phyloP scores from a whole-genome alignment of 164 flowering plant genomes.

The Dillenia suffruticosa region DNA sequence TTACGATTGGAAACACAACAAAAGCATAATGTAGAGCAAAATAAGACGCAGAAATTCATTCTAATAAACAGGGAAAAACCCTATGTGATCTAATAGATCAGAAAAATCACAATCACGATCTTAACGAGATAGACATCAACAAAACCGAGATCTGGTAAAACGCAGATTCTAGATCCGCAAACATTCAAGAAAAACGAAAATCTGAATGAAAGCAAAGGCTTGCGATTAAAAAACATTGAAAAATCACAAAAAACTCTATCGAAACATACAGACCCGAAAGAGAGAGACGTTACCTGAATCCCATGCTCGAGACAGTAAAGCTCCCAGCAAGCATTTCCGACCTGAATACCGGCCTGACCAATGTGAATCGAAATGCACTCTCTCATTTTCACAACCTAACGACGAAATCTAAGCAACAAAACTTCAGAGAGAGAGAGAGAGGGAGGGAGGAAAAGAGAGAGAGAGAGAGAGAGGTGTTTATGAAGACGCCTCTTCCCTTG shows the following conservation, averaged over 20 bases:
- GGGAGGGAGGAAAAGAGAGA: neutral
- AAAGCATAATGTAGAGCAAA: no score
- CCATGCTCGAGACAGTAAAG: conserved; percentile 55
- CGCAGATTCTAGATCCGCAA: no score
- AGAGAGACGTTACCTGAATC: conserved; percentile 28
- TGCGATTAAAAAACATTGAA: neutral
- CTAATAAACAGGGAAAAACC: no score
- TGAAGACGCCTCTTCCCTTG: conserved; percentile 33
- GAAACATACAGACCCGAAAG: no score
- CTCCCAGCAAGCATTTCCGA: conserved; percentile 47
- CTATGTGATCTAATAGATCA: no score
- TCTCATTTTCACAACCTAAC: conserved; percentile 32
- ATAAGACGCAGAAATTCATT: no score
- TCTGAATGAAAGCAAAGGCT: no score
- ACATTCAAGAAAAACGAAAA: no score
- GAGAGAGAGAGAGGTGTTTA: conserved; percentile 25
- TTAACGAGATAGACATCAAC: no score
- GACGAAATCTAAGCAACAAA: neutral
- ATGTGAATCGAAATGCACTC: conserved; percentile 63
- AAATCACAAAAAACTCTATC: neutral
- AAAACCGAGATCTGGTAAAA: no score
- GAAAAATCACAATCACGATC: no score
- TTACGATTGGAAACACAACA: no score
- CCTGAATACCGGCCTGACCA: conserved; percentile 57
- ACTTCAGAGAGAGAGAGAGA: neutral